A percentile compares a stretch with the other conserved stretches of the same genome.
Conservation (phyloP, 345 rosid species). For the Diplotaxis tenuifolia region DNA sequence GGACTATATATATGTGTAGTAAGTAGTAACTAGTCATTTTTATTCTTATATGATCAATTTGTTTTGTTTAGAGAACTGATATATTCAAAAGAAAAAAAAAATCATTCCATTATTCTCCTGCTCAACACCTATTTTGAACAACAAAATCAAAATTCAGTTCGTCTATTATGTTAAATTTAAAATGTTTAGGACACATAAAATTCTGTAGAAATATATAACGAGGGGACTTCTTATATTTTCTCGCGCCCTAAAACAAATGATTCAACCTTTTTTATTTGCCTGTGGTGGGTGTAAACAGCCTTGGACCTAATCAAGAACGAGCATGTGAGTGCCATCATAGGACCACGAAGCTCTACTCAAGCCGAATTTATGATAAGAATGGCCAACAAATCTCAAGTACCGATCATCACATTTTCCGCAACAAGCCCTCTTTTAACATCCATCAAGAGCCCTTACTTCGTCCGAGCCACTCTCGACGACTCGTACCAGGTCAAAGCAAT, state of each 20-base stretch:
- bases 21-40: not conserved
- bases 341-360: constrained; percentile 51
- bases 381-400: constrained; percentile 46
- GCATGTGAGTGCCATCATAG: constrained; percentile 54
- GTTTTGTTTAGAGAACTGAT: not conserved
- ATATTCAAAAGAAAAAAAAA: not conserved
- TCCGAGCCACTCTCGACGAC: constrained; percentile 44
- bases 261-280: not conserved
- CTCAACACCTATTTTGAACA: not conserved
- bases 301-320: constrained; percentile 46
- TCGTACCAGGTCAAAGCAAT: constrained; percentile 50
- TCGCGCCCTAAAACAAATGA: too few relatives aligned
- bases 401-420: constrained; percentile 49
- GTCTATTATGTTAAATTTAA: not conserved
- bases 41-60: not conserved
- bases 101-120: not conserved
- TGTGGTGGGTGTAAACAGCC: constrained; percentile 39
- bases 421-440: constrained; percentile 41
- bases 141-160: not conserved
- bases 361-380: constrained; percentile 38
- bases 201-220: too few relatives aligned
- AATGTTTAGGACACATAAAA: not conserved
- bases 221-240: too few relatives aligned
- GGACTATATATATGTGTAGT: not conserved
- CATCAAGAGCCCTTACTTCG: constrained; percentile 36